Base-by-base conservation (phyloP, 2,329 filamentous ascomycete species). In the Diaporthe citrichinensis region DNA sequence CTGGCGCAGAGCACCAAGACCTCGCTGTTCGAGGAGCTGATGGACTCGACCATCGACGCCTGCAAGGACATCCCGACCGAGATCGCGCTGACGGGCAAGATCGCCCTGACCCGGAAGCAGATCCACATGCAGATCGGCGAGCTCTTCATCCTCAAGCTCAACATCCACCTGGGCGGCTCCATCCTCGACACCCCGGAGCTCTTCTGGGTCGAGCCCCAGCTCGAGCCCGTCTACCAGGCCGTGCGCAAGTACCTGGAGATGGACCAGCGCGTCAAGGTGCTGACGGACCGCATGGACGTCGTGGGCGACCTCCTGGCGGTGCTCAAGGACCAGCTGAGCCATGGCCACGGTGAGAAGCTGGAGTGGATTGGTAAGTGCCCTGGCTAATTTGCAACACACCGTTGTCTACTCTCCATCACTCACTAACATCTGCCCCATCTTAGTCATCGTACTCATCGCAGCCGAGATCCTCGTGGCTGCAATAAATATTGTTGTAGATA, bases 71-170 rank as follows among this genome's bases (percentile, higher is more conserved):
- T 99, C 6, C 97, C 97, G 0, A 93, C 94, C 12, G 94, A 98
- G 84, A 98, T 99, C 79, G 96, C 97, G 3, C 87, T 94, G 78
- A 98, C 96, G 0, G 97, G 97, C 78, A 97, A 96, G 81, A 97
- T 99, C 81, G 93, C 94, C 73, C 91, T 99, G 75, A 95, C 93
- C 75, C 92, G 96, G 58, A 92, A 92, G 76, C 92, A 98, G 83
- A 98, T 99, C 88, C 98, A 98, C 88, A 98, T 98, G 96, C 96
- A 98, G 85, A 98, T 99, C 77, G 97, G 97, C 83, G 96, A 99
- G 86, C 91, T 99, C 72, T 99, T 99, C 85, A 98, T 99, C 82
- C 88, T 99, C 44, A 92, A 97, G 76, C 98, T 99, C 86, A 98
- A 97, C 84, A 98, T 99, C 81, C 97, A 99, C 85, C 90, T 99